phyloP scores from a whole-genome alignment of 2,329 filamentous ascomycete species.

The Claviceps sp. region DNA sequence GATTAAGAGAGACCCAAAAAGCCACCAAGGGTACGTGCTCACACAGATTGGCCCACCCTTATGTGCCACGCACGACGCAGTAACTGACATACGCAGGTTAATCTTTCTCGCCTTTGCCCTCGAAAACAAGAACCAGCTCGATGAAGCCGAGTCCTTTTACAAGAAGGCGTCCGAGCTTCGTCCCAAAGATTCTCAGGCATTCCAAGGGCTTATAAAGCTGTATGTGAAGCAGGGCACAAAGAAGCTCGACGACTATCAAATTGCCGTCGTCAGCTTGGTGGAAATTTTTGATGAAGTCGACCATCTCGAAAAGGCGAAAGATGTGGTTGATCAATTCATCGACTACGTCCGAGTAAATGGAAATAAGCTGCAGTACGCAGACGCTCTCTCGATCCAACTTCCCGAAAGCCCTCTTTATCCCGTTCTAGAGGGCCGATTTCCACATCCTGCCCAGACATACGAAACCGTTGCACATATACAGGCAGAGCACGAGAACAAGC shows the following conservation, averaged over 20 bases:
- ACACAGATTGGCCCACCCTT: no score
- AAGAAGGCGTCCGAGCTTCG: conserved; percentile 57
- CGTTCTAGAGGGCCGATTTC: conserved; percentile 71
- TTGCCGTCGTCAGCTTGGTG: conserved; percentile 60
- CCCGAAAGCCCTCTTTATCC: conserved; percentile 71
- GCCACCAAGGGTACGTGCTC: conserved; percentile 60
- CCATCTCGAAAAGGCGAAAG: conserved; percentile 49
- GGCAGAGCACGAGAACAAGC: conserved; percentile 76
- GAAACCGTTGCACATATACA: conserved; percentile 69
- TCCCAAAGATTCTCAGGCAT: conserved; percentile 66
- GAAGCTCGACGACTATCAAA: conserved; percentile 61
- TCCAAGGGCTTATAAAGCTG: conserved; percentile 77
- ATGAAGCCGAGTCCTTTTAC: conserved; percentile 68
- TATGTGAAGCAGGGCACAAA: conserved; percentile 64
- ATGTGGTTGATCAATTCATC: conserved; percentile 67
- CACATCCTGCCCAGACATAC: conserved; percentile 68
- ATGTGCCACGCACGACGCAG: background rate
- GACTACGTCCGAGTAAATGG: conserved; percentile 61
- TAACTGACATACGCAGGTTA: conserved; percentile 28
- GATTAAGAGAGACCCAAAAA: conserved; percentile 58
- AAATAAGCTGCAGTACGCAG: conserved; percentile 58
- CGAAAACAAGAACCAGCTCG: conserved; percentile 59
- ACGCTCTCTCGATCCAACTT: conserved; percentile 62
- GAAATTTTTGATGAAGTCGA: conserved; percentile 57
- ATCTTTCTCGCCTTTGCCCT: conserved; percentile 80